A percentile compares a stretch with the other conserved stretches of the same genome.
Evolutionary conservation across 805 yeast species (phyloP).

Genomic region (Dipodascus albidus): DNA sequence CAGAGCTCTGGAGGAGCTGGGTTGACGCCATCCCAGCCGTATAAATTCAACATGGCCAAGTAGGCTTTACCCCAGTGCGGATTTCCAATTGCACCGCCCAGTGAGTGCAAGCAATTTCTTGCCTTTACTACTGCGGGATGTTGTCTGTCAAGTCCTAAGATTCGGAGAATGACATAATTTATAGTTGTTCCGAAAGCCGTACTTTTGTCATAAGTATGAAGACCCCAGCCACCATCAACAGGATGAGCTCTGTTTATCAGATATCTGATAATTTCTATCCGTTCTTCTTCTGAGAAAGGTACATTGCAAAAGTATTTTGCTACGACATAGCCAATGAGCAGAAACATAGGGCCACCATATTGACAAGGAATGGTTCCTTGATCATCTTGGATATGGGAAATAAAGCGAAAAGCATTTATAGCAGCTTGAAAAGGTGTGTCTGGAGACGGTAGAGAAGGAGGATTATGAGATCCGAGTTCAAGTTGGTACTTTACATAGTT

Average conservation of each 20-base stretch:
- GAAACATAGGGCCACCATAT: conserved; percentile 96
- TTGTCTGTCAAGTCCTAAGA: conserved; percentile 61
- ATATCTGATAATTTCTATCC: conserved; percentile 68
- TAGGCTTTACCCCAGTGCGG: conserved; percentile 99
- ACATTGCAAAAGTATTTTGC: conserved; percentile 59
- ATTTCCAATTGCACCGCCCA: conserved; percentile 82
- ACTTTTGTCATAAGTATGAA: conserved; percentile 83
- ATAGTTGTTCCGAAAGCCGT: conserved; percentile 92
- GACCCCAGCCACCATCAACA: conserved; percentile 99
- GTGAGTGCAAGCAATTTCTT: conserved; percentile 46
- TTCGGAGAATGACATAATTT: conserved; percentile 71
- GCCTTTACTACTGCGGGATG: conserved; percentile 78
- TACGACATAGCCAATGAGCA: conserved; percentile 81
- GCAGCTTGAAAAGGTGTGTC: conserved; percentile 49
- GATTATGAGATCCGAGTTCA: conserved; percentile 16
- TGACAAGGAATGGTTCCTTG: conserved; percentile 81
- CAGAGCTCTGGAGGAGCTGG: conserved; percentile 97
- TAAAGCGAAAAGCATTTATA: conserved; percentile 61
- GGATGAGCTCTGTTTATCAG: conserved; percentile 90
- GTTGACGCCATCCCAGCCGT: conserved; percentile 93
- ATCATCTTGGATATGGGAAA: conserved; percentile 58
- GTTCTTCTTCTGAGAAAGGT: conserved; percentile 54
- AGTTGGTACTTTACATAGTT: conserved; percentile 22
- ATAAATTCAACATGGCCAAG: conserved; percentile 68
- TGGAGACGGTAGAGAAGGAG: conserved; percentile 17